Evolutionary conservation across 1,284 basidiomycete species (phyloP), one percentile per base, ranked within the genome.

Genomic region (Sphaerobolus stellatus): DNA sequence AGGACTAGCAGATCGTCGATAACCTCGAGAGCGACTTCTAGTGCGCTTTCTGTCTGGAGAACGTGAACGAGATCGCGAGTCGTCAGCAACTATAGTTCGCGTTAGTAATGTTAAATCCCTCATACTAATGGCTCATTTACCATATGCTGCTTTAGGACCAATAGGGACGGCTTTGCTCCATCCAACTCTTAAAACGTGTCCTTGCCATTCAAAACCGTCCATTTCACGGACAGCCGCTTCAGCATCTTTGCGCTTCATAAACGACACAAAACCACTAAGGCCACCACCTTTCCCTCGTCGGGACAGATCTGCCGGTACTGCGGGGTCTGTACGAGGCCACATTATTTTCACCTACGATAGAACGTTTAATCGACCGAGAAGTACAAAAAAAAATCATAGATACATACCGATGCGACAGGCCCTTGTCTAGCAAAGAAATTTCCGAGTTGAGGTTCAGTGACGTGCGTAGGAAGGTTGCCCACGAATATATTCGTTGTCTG

Each of bases 91-190:
- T 57, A 52, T 14, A 44, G 11, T 31, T 52, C 16, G 41, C 29
- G 38, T 50, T 33, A 44, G 40, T 41, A 27, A 18, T 3, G 25
- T 40, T 28, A 52, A n/a, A 22, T 28, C 25, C 9, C 11, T 20
- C 22, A 25, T 18, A 30, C 25, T 18, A 44, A n/a, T 40, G 31
- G 40, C 56, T 13, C 14, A 68, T 85, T 61, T 58, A 96, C 94
- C 84, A 73, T 90, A 97, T 61, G 89, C 75, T 1, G 94, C 80
- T 65, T 85, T 86, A 0, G 79, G 72, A 14, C 90, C 93, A 50
- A 96, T 75, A 6, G 92, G 88, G 16, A 98, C 91, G 2, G 92
- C 88, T 69, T 98, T 98, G 63, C 94, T 95, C 95, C 96, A 99
- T 18, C 93, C 92, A 14, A 95, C 88, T 25, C 90, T 81, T 18